These are phyloP conservation scores for Cyclotella atomus DNA, from an alignment of 108 stramenopile genomes.

Conservation along the genomic window DNA sequence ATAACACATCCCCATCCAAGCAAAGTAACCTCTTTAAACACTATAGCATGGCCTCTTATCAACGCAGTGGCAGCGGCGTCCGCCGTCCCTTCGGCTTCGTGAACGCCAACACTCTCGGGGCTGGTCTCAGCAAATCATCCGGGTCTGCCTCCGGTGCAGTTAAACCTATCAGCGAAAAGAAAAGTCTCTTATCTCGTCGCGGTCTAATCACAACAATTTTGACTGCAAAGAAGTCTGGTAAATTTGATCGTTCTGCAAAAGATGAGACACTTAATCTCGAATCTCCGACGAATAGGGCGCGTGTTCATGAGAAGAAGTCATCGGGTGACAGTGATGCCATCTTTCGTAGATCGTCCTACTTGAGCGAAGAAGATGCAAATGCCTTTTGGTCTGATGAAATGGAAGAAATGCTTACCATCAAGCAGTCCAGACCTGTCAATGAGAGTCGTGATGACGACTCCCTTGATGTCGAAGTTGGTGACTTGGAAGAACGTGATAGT, in stretches of 20 bases:
- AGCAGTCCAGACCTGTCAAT: slow-evolving; percentile 7
- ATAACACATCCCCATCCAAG: not conserved
- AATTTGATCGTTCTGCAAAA: not conserved
- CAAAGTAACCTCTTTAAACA: not conserved
- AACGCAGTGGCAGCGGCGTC: slow-evolving; percentile 26
- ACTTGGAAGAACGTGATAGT: not conserved
- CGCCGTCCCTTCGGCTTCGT: slow-evolving; percentile 25
- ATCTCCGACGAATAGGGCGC: slow-evolving; percentile 3
- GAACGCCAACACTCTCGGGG: slow-evolving; percentile 25
- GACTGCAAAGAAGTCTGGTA: not conserved
- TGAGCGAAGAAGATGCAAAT: not conserved
- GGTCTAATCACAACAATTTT: not conserved
- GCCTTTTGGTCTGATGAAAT: slow-evolving; percentile 28
- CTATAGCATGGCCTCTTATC: slow-evolving; percentile 14
- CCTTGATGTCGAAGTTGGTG: not conserved
- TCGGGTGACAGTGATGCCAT: not conserved
- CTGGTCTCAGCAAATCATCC: not conserved
- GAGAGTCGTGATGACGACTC: not conserved
- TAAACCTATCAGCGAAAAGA: not conserved
- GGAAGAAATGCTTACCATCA: slow-evolving; percentile 23
- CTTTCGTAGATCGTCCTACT: slow-evolving; percentile 2
- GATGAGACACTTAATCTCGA: not conserved
- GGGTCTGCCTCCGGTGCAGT: not conserved
- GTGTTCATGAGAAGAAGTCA: not conserved
- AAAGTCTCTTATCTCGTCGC: slow-evolving; percentile 4